These are phyloP conservation scores for Mortierella sp. DNA, from an alignment of 371 early-diverging fungal genomes.

Conservation along the genomic window DNA sequence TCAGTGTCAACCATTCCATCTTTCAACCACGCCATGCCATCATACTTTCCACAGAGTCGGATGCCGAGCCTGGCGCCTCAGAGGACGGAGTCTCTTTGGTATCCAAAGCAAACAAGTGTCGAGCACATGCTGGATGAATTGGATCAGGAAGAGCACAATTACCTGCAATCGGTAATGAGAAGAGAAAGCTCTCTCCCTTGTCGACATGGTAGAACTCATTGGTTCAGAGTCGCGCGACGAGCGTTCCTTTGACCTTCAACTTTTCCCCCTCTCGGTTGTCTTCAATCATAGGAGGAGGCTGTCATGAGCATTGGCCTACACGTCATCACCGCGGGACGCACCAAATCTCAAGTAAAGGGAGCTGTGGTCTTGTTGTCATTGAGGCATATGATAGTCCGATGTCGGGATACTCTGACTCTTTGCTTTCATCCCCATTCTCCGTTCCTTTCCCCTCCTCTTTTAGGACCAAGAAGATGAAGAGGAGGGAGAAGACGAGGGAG, in stretches of 20 bases:
- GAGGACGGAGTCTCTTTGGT: constrained; percentile 36
- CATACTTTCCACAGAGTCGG: constrained; percentile 41
- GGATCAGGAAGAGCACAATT: constrained; percentile 18
- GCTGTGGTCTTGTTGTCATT: not conserved
- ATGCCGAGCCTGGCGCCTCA: constrained; percentile 43
- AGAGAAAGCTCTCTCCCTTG: no score
- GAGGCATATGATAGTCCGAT: no score
- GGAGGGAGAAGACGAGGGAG: constrained; percentile 23
- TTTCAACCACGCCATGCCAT: constrained; percentile 27
- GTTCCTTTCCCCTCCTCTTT: not conserved
- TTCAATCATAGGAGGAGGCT: constrained; percentile 13
- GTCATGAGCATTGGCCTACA: constrained; percentile 18
- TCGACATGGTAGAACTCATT: no score
- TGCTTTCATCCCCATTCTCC: no score
- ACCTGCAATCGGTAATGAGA: no score
- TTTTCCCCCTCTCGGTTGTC: no score
- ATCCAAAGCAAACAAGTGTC: constrained; percentile 26
- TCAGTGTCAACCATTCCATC: not conserved
- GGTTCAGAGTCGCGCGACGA: no score
- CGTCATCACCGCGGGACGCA: constrained; percentile 25
- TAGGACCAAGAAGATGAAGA: constrained; percentile 10
- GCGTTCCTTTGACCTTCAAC: not conserved
- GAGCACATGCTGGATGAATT: constrained; percentile 41
- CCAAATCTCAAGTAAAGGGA: constrained; percentile 23
- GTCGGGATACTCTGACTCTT: not conserved